Evolutionary conservation across 2,329 filamentous ascomycete genomes (phyloP).

Genomic region (Aspergillus fumigatiaffinis): DNA sequence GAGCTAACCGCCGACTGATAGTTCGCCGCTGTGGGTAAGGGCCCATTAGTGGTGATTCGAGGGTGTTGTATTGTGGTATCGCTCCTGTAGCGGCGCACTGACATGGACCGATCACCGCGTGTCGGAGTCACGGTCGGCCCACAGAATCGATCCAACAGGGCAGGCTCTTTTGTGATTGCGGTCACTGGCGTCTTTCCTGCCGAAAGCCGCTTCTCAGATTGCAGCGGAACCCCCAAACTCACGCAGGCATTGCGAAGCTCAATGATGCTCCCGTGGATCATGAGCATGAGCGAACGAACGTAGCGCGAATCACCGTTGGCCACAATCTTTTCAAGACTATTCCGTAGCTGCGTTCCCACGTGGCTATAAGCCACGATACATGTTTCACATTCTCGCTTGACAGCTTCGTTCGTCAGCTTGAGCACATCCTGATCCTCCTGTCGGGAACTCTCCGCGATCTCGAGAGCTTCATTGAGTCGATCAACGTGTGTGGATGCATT

Average conservation of each 20-base stretch:
- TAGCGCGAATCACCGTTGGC: constrained; percentile 54
- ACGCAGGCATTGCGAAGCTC: constrained; percentile 59
- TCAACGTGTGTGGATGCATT: constrained; percentile 55
- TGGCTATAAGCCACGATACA: constrained; percentile 49
- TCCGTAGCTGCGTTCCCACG: constrained; percentile 47
- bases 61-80: constrained; percentile 50
- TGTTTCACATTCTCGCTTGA: constrained; percentile 46
- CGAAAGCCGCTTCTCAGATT: constrained; percentile 24
- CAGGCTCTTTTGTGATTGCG: constrained; percentile 27
- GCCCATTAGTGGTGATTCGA: constrained; percentile 27
- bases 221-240: constrained; percentile 45
- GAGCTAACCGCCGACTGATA: constrained; percentile 26
- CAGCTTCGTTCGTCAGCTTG: constrained; percentile 35
- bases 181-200: constrained; percentile 25
- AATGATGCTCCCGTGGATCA: constrained; percentile 55
- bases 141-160: constrained; percentile 25
- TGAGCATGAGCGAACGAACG: constrained; percentile 56
- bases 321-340: constrained; percentile 49
- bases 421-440: constrained; percentile 50
- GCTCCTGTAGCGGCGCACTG: constrained; percentile 46
- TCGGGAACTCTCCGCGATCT: constrained; percentile 46
- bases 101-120: constrained; percentile 41
- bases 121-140: constrained; percentile 43
- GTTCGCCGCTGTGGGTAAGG: constrained; percentile 28
- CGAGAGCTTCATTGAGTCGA: constrained; percentile 53